These are phyloP conservation scores for Deuterostichococcus epilithicus DNA, from an alignment of 139 green algal species.

Conservation along the genomic window DNA sequence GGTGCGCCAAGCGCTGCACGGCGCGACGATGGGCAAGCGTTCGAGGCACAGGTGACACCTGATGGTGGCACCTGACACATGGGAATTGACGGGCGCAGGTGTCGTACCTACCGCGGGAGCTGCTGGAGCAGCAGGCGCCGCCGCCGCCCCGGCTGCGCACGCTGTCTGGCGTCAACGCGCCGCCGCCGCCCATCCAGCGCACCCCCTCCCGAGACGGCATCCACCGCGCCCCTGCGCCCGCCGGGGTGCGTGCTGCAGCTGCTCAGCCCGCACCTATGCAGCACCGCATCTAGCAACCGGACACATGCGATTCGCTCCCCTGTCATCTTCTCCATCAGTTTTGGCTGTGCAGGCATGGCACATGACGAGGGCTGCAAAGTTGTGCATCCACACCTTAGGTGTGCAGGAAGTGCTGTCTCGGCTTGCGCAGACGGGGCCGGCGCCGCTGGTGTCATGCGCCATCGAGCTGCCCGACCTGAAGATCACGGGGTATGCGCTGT, in stretches of 20 bases:
- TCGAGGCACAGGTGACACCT: no score
- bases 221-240: background rate
- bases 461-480: background rate
- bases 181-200: background rate
- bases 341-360: no score
- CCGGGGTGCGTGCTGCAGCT: background rate
- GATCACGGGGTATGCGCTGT: constrained; percentile 32
- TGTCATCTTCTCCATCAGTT: no score
- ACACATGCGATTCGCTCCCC: no score
- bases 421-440: background rate
- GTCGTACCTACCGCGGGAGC: background rate
- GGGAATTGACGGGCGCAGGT: background rate
- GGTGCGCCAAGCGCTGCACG: no score
- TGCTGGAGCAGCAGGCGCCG: background rate
- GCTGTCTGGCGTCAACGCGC: background rate
- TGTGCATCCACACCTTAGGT: no score
- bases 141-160: background rate
- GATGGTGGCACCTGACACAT: no score
- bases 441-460: background rate
- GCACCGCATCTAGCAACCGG: no score
- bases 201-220: background rate
- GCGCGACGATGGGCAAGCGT: no score
- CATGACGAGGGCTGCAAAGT: no score
- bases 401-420: background rate
- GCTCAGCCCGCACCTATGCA: no score